These are phyloP conservation scores for Flaveria trinervia DNA, from an alignment of 129 eudicot genomes.

Conservation along the genomic window DNA sequence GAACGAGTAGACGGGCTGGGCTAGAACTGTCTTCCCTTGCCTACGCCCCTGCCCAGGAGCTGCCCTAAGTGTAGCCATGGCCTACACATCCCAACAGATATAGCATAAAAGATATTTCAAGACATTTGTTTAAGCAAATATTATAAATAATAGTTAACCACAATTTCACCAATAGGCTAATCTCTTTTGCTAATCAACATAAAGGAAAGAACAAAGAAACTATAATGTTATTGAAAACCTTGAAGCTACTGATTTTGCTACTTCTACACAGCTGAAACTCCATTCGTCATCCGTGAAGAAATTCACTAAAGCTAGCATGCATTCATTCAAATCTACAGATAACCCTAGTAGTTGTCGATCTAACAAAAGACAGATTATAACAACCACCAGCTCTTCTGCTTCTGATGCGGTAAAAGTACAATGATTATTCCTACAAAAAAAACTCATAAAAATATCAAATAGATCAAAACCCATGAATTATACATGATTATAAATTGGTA, in stretches of 20 bases:
- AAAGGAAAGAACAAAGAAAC: conserved; percentile 4
- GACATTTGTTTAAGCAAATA: neutral
- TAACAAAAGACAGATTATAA: conserved; percentile 52
- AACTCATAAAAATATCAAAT: conserved; percentile 6
- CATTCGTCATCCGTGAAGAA: conserved; percentile 72
- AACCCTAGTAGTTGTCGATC: conserved; percentile 72
- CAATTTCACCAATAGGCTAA: neutral
- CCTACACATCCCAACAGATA: neutral
- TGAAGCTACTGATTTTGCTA: conserved; percentile 62
- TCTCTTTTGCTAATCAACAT: neutral
- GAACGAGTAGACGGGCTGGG: no score
- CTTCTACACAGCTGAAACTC: conserved; percentile 52
- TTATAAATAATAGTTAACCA: neutral
- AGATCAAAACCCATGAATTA: conserved; percentile 1
- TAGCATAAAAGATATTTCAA: neutral
- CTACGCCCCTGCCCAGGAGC: no score
- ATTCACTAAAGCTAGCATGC: conserved; percentile 52
- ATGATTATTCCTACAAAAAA: conserved; percentile 53
- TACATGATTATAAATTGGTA: neutral
- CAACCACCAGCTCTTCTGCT: conserved; percentile 60
- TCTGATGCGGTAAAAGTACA: conserved; percentile 54
- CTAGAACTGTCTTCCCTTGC: no score
- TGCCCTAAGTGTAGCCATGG: no score
- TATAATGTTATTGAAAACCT: conserved; percentile 48
- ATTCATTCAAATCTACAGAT: conserved; percentile 49